Conservation (phyloP, 2,329 filamentous ascomycete species). For the Clonostachys byssicola region DNA sequence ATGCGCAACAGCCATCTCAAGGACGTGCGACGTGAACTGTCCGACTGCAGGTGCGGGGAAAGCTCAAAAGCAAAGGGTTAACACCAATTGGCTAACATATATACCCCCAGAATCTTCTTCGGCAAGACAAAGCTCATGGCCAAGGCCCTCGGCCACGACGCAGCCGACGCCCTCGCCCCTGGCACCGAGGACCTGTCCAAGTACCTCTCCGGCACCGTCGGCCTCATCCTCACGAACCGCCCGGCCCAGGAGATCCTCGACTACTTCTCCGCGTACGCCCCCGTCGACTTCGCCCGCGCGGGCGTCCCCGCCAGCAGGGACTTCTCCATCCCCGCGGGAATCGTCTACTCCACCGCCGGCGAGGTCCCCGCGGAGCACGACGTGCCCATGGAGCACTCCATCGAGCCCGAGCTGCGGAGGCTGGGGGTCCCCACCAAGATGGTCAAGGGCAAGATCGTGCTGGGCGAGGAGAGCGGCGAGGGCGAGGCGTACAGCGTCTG, state of each 20-base stretch:
- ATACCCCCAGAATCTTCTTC: constrained; percentile 76
- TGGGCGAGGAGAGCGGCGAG: constrained; percentile 54
- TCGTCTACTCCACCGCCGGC: constrained; percentile 75
- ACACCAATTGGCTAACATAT: not conserved
- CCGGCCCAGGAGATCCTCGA: constrained; percentile 59
- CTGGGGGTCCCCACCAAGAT: constrained; percentile 87
- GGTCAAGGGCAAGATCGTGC: constrained; percentile 80
- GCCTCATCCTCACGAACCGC: constrained; percentile 86
- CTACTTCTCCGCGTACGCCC: constrained; percentile 69
- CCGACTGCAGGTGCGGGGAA: constrained; percentile 69
- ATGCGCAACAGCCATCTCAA: constrained; percentile 98
- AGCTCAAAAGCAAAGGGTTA: not conserved
- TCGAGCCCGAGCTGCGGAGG: constrained; percentile 87
- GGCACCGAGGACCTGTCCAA: constrained; percentile 67
- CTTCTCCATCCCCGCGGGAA: constrained; percentile 79
- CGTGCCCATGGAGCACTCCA: constrained; percentile 77
- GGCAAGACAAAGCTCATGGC: constrained; percentile 99
- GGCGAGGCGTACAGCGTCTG: constrained; percentile 70
- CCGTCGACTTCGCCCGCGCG: constrained; percentile 87
- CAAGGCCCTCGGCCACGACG: constrained; percentile 78
- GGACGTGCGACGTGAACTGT: constrained; percentile 79
- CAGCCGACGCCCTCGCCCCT: constrained; percentile 75
- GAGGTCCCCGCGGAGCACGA: constrained; percentile 79
- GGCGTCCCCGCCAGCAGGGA: constrained; percentile 70
- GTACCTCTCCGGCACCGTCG: constrained; percentile 77